phyloP scores from a whole-genome alignment of 2,329 filamentous ascomycete genomes.

The Epichloe brachyelytri region DNA sequence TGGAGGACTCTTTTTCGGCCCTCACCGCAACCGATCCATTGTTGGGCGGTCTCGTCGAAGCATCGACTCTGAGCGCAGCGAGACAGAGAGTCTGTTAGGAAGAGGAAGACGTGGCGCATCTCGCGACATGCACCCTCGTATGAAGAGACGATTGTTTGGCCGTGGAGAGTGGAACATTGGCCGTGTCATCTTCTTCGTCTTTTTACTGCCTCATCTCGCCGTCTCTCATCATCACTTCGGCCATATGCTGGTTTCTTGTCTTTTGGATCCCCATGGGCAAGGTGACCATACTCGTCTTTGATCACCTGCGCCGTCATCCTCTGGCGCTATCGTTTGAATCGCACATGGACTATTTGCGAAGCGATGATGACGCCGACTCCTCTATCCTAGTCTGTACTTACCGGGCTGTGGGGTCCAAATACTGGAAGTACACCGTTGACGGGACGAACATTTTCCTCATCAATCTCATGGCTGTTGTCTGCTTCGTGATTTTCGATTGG shows the following conservation, averaged over 20 bases:
- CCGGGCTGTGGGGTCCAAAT: slow-evolving; percentile 82
- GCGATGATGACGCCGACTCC: slow-evolving; percentile 57
- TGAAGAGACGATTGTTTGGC: slow-evolving; percentile 82
- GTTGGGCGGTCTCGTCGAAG: slow-evolving; percentile 78
- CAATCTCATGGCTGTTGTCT: slow-evolving; percentile 86
- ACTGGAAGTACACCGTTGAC: slow-evolving; percentile 99
- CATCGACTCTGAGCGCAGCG: slow-evolving; percentile 69
- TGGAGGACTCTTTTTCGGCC: slow-evolving; percentile 90
- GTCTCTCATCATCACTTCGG: slow-evolving; percentile 70
- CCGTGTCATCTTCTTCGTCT: slow-evolving; percentile 86
- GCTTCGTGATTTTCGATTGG: slow-evolving; percentile 92
- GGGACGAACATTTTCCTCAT: slow-evolving; percentile 99
- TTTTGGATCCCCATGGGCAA: slow-evolving; percentile 99
- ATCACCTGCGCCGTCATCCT: slow-evolving; percentile 85
- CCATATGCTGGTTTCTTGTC: slow-evolving; percentile 88
- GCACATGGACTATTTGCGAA: slow-evolving; percentile 62
- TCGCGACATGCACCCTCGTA: slow-evolving; percentile 21
- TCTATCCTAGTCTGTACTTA: slow-evolving; percentile 95
- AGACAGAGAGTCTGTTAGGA: slow-evolving; percentile 81
- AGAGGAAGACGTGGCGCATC: slow-evolving; percentile 39
- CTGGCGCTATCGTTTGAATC: slow-evolving; percentile 88
- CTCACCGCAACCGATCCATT: slow-evolving; percentile 62
- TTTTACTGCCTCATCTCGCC: slow-evolving; percentile 90
- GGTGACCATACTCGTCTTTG: slow-evolving; percentile 76
- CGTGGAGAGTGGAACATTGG: slow-evolving; percentile 93